Conservation (phyloP, 345 rosid genomes). For the Adansonia digitata region DNA sequence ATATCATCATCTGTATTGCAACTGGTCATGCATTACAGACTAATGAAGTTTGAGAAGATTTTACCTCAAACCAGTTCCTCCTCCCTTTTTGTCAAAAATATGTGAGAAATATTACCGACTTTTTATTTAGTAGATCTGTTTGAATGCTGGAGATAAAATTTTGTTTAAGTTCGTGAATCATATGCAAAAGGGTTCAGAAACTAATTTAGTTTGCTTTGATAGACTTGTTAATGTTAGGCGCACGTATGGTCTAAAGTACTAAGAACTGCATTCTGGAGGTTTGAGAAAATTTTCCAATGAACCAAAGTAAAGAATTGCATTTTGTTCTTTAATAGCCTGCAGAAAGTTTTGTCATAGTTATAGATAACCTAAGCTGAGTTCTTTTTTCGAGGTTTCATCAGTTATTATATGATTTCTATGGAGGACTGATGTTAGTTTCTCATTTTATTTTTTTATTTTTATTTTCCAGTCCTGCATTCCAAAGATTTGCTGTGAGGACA, state of each 20-base stretch:
- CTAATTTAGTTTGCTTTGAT: neutral
- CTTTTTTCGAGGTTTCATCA: neutral
- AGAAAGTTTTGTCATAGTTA: neutral
- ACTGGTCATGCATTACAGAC: neutral
- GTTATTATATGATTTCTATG: neutral
- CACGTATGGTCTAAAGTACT: neutral
- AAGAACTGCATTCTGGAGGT: neutral
- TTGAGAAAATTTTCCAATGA: neutral
- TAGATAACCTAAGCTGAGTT: neutral
- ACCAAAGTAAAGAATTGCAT: neutral
- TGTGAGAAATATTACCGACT: neutral
- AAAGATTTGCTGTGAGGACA: constrained; percentile 87
- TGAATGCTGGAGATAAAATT: neutral
- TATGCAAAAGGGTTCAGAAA: neutral
- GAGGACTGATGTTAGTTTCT: neutral
- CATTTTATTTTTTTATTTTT: neutral
- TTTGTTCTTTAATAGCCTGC: neutral
- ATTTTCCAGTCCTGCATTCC: constrained; percentile 59
- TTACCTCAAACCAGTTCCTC: neutral
- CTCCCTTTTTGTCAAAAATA: neutral
- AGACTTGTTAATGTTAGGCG: neutral
- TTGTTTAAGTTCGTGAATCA: neutral
- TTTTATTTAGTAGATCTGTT: neutral
- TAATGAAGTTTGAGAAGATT: constrained; percentile 20
- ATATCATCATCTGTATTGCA: neutral